These are phyloP conservation scores for Russula foetens DNA, from an alignment of 768 basidiomycete species.

Conservation along the genomic window DNA sequence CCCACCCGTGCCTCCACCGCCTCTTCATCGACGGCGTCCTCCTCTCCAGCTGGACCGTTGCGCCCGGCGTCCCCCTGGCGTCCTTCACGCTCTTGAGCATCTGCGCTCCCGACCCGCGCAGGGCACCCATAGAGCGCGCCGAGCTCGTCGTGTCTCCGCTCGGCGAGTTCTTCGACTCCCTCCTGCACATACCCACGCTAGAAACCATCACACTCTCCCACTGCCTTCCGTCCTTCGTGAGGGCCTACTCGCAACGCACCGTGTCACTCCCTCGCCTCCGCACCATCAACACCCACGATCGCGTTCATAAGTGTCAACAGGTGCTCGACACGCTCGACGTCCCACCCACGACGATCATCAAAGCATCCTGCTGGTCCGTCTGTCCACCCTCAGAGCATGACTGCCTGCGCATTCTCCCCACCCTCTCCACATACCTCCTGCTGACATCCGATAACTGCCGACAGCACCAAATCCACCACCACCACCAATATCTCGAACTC, in stretches of 20 bases:
- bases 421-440: slow-evolving; percentile 9
- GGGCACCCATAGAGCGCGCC: not conserved
- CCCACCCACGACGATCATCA: not conserved
- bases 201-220: not conserved
- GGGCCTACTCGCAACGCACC: not conserved
- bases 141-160: not conserved
- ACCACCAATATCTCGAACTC: too few species aligned
- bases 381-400: slow-evolving; percentile 10
- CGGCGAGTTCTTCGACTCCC: slow-evolving; percentile 4
- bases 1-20: slow-evolving; percentile 6
- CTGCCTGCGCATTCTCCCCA: slow-evolving; percentile 9
- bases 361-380: slow-evolving; percentile 6
- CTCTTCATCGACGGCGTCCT: not conserved
- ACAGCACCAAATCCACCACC: not conserved
- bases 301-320: slow-evolving; percentile 9
- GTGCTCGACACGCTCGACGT: slow-evolving; percentile 4
- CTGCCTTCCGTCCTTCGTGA: slow-evolving; percentile 4
- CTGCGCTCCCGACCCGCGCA: not conserved
- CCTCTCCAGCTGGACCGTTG: not conserved
- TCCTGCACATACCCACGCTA: slow-evolving; percentile 1
- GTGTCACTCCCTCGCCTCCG: not conserved
- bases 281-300: not conserved
- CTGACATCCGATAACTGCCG: not conserved
- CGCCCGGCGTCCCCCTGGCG: not conserved
- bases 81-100: not conserved